These are phyloP conservation scores for Sarocladium kiliense DNA, from an alignment of 2,329 filamentous ascomycete genomes.

Conservation along the genomic window DNA sequence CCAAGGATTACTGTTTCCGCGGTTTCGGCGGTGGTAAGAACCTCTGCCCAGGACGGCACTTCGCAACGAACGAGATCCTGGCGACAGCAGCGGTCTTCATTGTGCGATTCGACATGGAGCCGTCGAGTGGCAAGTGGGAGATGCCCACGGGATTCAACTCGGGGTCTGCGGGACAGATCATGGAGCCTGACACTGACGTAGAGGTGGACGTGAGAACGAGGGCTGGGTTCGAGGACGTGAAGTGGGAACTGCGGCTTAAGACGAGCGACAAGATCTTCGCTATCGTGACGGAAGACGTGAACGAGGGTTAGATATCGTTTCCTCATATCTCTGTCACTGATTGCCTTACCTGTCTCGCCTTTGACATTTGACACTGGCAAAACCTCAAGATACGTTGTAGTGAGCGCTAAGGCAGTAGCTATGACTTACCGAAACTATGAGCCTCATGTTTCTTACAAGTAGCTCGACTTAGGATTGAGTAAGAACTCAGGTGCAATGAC, in stretches of 20 bases:
- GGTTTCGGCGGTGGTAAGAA: slow-evolving; percentile 42
- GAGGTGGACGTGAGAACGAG: slow-evolving; percentile 2
- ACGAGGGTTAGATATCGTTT: too few relatives aligned
- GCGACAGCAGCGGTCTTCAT: slow-evolving; percentile 15
- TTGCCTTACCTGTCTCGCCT: too few relatives aligned
- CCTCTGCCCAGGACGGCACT: slow-evolving; percentile 39
- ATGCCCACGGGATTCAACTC: slow-evolving; percentile 5
- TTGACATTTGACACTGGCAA: too few relatives aligned
- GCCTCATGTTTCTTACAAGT: too few relatives aligned
- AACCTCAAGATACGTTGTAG: too few relatives aligned
- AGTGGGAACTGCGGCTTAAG: slow-evolving; percentile 8
- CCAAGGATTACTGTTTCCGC: slow-evolving; percentile 23
- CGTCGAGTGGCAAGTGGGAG: slow-evolving; percentile 6
- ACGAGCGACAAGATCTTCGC: slow-evolving; percentile 9
- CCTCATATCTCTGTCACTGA: too few relatives aligned
- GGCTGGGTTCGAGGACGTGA: slow-evolving; percentile 7
- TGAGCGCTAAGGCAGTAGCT: too few relatives aligned
- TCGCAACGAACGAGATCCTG: slow-evolving; percentile 36
- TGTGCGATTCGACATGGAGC: slow-evolving; percentile 12
- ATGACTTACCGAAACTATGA: too few relatives aligned
- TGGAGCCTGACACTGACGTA: slow-evolving; percentile 9
- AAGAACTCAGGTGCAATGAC: too few relatives aligned
- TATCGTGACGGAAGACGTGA: slow-evolving; percentile 7
- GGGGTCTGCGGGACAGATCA: slow-evolving; percentile 7
- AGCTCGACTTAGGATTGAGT: too few relatives aligned